phyloP scores from a whole-genome alignment of 2,329 filamentous ascomycete species.

The Cladosporium sp. region DNA sequence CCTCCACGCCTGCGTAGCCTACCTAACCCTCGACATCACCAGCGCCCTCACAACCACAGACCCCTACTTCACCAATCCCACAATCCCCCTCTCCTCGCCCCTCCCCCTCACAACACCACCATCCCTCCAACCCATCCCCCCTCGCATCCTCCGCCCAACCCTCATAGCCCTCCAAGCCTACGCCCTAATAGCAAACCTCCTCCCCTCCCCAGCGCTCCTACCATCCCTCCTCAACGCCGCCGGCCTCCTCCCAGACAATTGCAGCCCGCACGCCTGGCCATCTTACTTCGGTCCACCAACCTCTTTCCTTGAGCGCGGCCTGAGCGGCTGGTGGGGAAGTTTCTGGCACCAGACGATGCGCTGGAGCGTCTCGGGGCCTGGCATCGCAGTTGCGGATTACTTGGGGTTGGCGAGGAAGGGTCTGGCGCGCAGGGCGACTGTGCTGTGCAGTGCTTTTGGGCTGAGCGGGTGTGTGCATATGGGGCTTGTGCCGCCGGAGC shows the following conservation, averaged over 20 bases:
- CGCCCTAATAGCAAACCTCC: conserved; percentile 29
- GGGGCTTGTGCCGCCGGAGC: conserved; percentile 34
- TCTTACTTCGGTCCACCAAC: conserved; percentile 32
- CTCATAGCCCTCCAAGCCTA: conserved; percentile 31
- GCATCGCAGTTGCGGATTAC: conserved; percentile 26
- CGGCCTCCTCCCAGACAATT: conserved; percentile 23
- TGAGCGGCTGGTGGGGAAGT: conserved; percentile 33
- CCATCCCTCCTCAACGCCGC: conserved; percentile 27
- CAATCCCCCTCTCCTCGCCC: conserved; percentile 22
- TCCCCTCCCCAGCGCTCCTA: conserved; percentile 28
- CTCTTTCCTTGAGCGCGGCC: conserved; percentile 25
- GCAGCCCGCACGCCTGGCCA: conserved; percentile 33
- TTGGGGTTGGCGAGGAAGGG: conserved; percentile 21
- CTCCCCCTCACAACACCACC: conserved; percentile 17
- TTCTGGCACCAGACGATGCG: conserved; percentile 39
- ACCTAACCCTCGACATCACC: conserved; percentile 30
- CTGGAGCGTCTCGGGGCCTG: conserved; percentile 27
- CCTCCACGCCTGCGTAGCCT: conserved; percentile 25
- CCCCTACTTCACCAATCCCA: conserved; percentile 28
- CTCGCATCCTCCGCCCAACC: conserved; percentile 25
- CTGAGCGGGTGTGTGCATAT: conserved; percentile 34
- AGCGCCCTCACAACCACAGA: conserved; percentile 28
- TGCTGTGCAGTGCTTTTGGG: conserved; percentile 29
- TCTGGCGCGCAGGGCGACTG: conserved; percentile 26
- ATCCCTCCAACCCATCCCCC: conserved; percentile 17